Conservation (phyloP, 2,329 filamentous ascomycete genomes). For the Beauveria sp. region DNA sequence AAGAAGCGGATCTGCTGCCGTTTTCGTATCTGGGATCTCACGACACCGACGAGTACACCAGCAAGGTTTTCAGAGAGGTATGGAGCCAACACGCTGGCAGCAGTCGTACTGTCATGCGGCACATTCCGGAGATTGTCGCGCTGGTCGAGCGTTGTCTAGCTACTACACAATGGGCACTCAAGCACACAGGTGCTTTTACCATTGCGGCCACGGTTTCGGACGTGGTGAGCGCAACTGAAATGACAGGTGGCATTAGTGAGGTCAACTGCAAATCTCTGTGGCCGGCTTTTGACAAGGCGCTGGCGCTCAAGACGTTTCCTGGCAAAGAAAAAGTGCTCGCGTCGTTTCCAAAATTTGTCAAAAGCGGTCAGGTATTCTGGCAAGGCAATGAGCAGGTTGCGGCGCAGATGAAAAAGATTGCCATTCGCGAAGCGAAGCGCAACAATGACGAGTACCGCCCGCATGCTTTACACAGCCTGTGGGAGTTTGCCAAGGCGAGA, state of each 20-base stretch:
- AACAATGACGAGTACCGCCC: constrained; percentile 81
- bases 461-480: constrained; percentile 64
- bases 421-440: constrained; percentile 79
- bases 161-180: constrained; percentile 80
- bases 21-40: constrained; percentile 85
- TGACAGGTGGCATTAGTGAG: constrained; percentile 51
- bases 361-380: constrained; percentile 54
- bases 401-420: constrained; percentile 69
- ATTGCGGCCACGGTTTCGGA: constrained; percentile 66
- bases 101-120: constrained; percentile 70
- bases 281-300: constrained; percentile 73
- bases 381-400: constrained; percentile 43
- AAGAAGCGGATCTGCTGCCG: constrained; percentile 69
- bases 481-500: constrained; percentile 61
- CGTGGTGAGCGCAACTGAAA: constrained; percentile 51
- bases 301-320: constrained; percentile 84
- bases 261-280: constrained; percentile 60
- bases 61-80: constrained; percentile 71
- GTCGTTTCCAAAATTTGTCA: constrained; percentile 71
- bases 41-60: constrained; percentile 73
- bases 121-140: constrained; percentile 71
- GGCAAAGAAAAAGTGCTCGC: constrained; percentile 82
- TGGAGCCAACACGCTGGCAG: constrained; percentile 91
- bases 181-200: constrained; percentile 78
- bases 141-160: constrained; percentile 63